Evolutionary conservation across 2,329 filamentous ascomycete species (phyloP), one percentile per base, ranked within the genome.

Genomic region (Drechslerella dactyloides): DNA sequence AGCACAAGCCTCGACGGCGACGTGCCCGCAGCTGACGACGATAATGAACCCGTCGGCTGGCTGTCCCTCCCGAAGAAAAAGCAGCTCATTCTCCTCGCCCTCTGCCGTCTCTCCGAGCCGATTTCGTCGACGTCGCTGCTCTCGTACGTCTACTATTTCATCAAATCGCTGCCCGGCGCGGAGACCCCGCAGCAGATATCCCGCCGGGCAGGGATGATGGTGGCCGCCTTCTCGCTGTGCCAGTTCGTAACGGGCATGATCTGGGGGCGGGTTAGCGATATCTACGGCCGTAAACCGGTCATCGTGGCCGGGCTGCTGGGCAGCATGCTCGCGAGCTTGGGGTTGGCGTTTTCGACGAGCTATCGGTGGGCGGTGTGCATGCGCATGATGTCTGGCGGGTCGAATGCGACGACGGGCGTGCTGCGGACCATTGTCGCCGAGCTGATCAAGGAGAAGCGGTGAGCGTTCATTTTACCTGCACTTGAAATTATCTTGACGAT

Each of bases 81-180:
- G 51, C 91, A 96, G 79, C 84, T 96, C 19, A 81, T 88, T 30
- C 87, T 96, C 65, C 83, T 96, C 55, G 91, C 89, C 0, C 81
- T 96, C 50, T 89, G 91, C 7, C 86, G 92, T 27, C 82, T 96
- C 21, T 91, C 89, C 10, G 92, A 96, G 78, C 91, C 91, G 2
- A 81, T 96, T 37, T 89, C 90, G 0, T 90, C 94, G 77, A 92
- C 90, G 0, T 90, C 87, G 11, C 79, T 92, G 7, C 85, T 89
- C 79, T 85, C 89, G 1, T 96, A 96, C 79, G 87, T 96, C 82
- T 96, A 91, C 80, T 96, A 93, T 79, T 90, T 94, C 79, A 85
- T 96, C n/a, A 87, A 86, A 75, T 93, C 88, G 68, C 93, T 96
- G 76, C 78, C 84, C 19, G 80, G 84, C 1, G 84, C 87, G 60